Base-by-base conservation (phyloP, 2,329 filamentous ascomycete genomes). In the Scytalidium sp. region DNA sequence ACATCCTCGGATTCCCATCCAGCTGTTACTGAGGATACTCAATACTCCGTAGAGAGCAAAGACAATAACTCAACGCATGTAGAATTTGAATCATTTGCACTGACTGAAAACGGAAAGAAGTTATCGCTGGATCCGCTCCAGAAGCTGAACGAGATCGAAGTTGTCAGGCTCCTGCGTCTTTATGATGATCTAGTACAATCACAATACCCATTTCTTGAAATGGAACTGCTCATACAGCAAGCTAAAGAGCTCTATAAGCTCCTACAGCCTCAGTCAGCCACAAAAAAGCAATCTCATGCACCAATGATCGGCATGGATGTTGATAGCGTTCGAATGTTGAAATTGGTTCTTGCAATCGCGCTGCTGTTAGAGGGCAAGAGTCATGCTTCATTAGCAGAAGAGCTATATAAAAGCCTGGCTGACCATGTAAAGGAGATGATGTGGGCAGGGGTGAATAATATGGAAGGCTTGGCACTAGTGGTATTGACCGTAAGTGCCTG, bases 151-250 rank as follows among this genome's bases (percentile, higher is more conserved):
- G 7, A 8, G 25, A 13, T 8, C 13, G 25, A 29, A 29, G 25
- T 29, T 7, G 13, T 13, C 25, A 29, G 25, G 25, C 25, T 29
- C 25, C 13, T 29, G 25, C 25, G 25, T 7, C 25, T 29, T 8
- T 29, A 29, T 13, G 25, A 29, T 29, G 25, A 29, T 29, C 25
- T 29, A 7, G 13, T 29, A 8, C 25, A 29, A 29, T 7, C 25
- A 29, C 25, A 29, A 13, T 29, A 29, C 13, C 25, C 25, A 29
- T 29, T 29, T 13, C 25, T 29, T 29, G 45, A 79, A 81, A 57
- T 83, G 80, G 80, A 78, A 81, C 51, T 78, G 75, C n/a, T 79
- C 76, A 5, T 84, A 83, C 25, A 29, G 13, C 25, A 29, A 13
- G 13, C 25, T 29, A 7, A 29, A 13, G 25, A 29, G 25, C 25